phyloP scores from a whole-genome alignment of 2,329 filamentous ascomycete species.

The Boeremia lycopersici region DNA sequence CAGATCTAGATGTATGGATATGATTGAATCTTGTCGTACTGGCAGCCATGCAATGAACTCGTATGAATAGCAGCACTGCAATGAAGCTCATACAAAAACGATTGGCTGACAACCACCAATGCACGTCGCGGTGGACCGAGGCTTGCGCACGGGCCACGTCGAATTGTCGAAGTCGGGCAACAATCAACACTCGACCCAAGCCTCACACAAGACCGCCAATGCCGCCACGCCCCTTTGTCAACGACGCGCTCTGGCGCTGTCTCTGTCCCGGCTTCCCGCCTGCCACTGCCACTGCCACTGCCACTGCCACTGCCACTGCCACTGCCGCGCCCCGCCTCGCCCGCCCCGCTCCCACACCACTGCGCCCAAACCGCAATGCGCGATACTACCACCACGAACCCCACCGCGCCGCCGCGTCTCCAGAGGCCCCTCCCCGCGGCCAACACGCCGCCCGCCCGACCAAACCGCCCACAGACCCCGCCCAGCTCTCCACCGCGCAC shows the following conservation, averaged over 20 bases:
- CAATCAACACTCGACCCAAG: neutral
- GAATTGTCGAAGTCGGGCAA: too few relatives aligned
- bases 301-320: too few relatives aligned
- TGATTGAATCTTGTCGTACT: too few relatives aligned
- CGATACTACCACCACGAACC: neutral
- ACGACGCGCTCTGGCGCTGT: conserved; percentile 45
- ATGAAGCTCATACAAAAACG: too few relatives aligned
- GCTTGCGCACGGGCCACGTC: too few relatives aligned
- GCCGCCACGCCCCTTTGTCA: conserved; percentile 40
- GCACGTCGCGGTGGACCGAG: too few relatives aligned
- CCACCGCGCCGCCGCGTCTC: neutral
- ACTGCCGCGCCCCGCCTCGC: neutral
- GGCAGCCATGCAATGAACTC: too few relatives aligned
- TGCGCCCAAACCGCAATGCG: conserved; percentile 5
- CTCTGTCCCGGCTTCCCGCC: conserved; percentile 37
- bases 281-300: conserved; percentile 2
- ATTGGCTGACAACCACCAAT: too few relatives aligned
- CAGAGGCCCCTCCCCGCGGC: neutral
- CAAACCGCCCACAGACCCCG: conserved; percentile 24
- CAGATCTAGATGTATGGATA: too few relatives aligned
- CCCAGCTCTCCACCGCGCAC: conserved; percentile 31
- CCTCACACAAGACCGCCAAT: conserved; percentile 24
- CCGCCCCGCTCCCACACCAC: conserved; percentile 1
- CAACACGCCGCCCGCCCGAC: neutral
- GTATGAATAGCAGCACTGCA: too few relatives aligned